phyloP scores from a whole-genome alignment of 2,329 filamentous ascomycete genomes.

The Fusarium chaquense region DNA sequence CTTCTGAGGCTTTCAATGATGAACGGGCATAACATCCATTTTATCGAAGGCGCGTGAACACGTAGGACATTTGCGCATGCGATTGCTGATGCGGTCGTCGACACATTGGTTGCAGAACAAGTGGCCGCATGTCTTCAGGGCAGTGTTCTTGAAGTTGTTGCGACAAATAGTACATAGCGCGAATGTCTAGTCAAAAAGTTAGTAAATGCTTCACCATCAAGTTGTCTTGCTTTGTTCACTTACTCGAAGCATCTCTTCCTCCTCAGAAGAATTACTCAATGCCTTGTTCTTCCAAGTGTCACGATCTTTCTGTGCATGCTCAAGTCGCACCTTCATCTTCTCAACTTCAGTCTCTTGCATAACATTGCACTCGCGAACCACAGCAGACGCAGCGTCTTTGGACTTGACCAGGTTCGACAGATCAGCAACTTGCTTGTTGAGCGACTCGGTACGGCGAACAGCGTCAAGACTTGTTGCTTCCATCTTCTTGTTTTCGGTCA shows the following conservation, averaged over 20 bases:
- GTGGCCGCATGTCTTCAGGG: conserved; percentile 93
- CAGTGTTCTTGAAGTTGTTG: conserved; percentile 92
- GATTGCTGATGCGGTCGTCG: conserved; percentile 87
- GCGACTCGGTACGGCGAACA: conserved; percentile 74
- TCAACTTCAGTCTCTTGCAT: conserved; percentile 81
- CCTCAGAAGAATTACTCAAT: conserved; percentile 81
- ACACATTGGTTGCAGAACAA: conserved; percentile 93
- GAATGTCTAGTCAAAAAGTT: conserved; percentile 51
- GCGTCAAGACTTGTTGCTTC: conserved; percentile 80
- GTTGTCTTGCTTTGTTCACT: conserved; percentile 54
- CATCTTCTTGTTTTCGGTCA: conserved; percentile 78
- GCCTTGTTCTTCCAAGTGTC: conserved; percentile 89
- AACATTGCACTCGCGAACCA: conserved; percentile 67
- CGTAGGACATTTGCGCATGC: conserved; percentile 94
- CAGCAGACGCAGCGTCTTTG: conserved; percentile 74
- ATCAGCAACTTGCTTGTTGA: conserved; percentile 81
- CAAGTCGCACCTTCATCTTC: conserved; percentile 80
- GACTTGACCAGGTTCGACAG: conserved; percentile 78
- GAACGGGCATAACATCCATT: conserved; percentile 85
- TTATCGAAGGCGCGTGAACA: conserved; percentile 93
- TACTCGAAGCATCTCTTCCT: conserved; percentile 88
- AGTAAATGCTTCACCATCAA: conserved; percentile 19
- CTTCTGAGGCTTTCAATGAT: conserved; percentile 54
- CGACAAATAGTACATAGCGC: conserved; percentile 90
- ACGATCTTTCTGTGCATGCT: conserved; percentile 83